Conservation (phyloP, 768 basidiomycete genomes). For the Mycena albidolilacea region DNA sequence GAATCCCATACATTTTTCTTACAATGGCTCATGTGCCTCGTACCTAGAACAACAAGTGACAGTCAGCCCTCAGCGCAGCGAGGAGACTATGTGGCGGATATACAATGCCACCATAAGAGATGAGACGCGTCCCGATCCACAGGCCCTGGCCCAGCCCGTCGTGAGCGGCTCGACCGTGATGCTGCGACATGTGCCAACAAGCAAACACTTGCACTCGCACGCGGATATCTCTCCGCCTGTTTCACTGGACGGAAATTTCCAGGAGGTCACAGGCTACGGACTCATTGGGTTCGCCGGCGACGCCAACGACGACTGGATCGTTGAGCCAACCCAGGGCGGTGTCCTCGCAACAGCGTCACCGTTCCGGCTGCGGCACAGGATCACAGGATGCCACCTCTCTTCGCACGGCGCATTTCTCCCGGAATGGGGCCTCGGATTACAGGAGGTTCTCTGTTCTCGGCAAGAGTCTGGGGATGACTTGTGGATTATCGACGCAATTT, state of each 20-base stretch:
- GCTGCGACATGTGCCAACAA: constrained; percentile 5
- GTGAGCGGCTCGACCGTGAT: not conserved
- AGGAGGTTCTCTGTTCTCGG: constrained; percentile 10
- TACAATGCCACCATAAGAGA: constrained; percentile 1
- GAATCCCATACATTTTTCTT: not conserved
- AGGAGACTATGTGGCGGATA: constrained; percentile 17
- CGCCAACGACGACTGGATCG: constrained; percentile 23
- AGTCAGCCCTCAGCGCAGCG: constrained; percentile 1
- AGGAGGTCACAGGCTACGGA: constrained; percentile 18
- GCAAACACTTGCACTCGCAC: constrained; percentile 27
- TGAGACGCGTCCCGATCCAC: not conserved
- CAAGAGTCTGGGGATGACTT: not conserved
- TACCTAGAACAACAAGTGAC: constrained; percentile 18
- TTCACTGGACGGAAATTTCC: not conserved
- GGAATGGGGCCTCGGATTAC: constrained; percentile 23
- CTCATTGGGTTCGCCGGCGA: constrained; percentile 12
- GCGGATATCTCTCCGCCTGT: constrained; percentile 1
- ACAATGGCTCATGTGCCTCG: not conserved
- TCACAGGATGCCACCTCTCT: not conserved
- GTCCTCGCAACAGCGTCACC: constrained; percentile 1
- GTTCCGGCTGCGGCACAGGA: constrained; percentile 13
- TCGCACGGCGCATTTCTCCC: constrained; percentile 15
- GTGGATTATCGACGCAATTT: constrained; percentile 23
- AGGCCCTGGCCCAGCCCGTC: not conserved
- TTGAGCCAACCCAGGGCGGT: constrained; percentile 7